A percentile compares a stretch with the other conserved stretches of the same genome.
These are phyloP conservation scores for Fraxinus albicans DNA, from an alignment of 305 asterid species.

Conservation along the genomic window DNA sequence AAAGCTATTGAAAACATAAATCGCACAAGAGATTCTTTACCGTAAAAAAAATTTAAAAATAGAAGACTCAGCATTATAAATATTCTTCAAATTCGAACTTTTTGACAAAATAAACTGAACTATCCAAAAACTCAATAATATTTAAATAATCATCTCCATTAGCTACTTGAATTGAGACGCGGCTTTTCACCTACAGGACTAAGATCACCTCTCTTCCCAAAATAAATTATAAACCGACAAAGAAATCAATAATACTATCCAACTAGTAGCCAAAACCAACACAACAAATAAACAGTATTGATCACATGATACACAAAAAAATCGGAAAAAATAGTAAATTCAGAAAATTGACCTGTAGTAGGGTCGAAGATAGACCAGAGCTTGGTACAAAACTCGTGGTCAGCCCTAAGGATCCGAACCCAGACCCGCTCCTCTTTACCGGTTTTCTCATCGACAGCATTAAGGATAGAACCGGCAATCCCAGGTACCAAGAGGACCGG, in stretches of 20 bases:
- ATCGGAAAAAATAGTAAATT: neutral
- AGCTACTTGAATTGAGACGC: neutral
- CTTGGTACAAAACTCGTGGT: constrained; percentile 82
- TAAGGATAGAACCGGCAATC: constrained; percentile 81
- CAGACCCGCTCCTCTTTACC: constrained; percentile 76
- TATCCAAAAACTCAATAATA: neutral
- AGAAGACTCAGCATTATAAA: neutral
- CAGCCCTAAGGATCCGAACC: constrained; percentile 92
- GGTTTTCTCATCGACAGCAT: constrained; percentile 65
- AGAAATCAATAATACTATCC: neutral
- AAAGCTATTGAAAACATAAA: neutral
- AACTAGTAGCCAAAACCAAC: neutral
- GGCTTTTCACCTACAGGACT: neutral
- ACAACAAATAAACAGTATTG: neutral
- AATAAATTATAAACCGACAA: neutral
- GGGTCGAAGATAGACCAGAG: constrained; percentile 90
- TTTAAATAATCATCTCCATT: neutral
- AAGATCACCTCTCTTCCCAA: neutral
- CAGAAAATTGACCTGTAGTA: constrained; percentile 41
- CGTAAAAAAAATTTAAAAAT: neutral
- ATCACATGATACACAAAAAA: neutral
- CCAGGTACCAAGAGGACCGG: constrained; percentile 93
- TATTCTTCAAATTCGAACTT: neutral
- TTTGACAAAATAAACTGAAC: neutral
- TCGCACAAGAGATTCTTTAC: neutral